These are phyloP conservation scores for Ilex asprella DNA, from an alignment of 257 asterid species.

Conservation along the genomic window DNA sequence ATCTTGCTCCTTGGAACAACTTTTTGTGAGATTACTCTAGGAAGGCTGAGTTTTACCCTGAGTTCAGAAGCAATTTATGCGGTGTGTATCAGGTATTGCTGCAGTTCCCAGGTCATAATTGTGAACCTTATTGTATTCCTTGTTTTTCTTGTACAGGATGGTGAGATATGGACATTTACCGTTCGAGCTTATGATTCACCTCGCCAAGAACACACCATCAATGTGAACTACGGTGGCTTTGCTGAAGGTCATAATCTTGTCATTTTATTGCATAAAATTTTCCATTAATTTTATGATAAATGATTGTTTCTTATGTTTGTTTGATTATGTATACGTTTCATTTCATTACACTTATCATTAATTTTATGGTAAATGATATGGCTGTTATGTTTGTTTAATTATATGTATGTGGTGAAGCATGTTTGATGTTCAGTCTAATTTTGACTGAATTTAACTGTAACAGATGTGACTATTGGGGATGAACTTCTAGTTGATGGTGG, in stretches of 20 bases:
- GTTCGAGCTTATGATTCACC: conserved; percentile 75
- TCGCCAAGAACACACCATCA: conserved; percentile 74
- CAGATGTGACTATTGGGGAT: conserved; percentile 91
- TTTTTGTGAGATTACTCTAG: too few relatives aligned
- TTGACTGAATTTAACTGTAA: conserved; percentile 5
- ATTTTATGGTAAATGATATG: too few relatives aligned
- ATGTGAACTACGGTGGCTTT: conserved; percentile 86
- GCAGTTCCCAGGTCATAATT: neutral
- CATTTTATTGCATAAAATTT: neutral
- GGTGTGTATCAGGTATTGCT: too few relatives aligned
- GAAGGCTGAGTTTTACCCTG: too few relatives aligned
- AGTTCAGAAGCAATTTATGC: too few relatives aligned
- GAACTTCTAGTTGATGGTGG: conserved; percentile 99
- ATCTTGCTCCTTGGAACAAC: too few relatives aligned
- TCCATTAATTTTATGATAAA: too few relatives aligned
- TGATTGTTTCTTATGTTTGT: too few relatives aligned
- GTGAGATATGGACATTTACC: conserved; percentile 94
- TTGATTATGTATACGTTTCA: neutral
- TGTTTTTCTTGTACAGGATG: conserved; percentile 58
- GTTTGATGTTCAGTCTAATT: conserved; percentile 10
- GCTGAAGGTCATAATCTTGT: conserved; percentile 68
- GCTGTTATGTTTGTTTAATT: too few relatives aligned
- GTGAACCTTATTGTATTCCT: neutral
- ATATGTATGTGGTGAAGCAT: neutral
- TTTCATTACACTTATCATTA: neutral